Base-by-base conservation (phyloP, 257 asterid species). In the Rhazya stricta region DNA sequence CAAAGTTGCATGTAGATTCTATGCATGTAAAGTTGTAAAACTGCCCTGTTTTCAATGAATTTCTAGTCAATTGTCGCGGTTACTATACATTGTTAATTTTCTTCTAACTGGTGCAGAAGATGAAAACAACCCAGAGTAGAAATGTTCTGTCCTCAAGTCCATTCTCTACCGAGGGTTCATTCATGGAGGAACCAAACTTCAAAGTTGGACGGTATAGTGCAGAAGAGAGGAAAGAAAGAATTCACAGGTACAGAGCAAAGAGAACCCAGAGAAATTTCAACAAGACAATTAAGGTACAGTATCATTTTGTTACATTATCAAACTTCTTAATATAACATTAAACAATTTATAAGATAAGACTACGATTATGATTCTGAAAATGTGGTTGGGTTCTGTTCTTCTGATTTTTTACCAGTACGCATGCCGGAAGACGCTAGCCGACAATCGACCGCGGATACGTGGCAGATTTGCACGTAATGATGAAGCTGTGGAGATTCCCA, bases 351-450 rank as follows among this genome's bases (percentile, higher is more conserved):
- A n/a, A 34, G 41, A 50, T 23, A n/a, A 34, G 39, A 10, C 6
- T 57, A 30, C n/a, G 1, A 56, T 54, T 0, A 18, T 5, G 63
- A 34, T 9, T 10, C 10, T 69, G 61, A 70, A 51, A 66, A 78
- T 69, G 72, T 60, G 65, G 62, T 46, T 67, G 46, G 41, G 23
- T 61, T 45, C 21, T 45, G 13, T 48, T 34, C 51, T 60, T 7
- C 41, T 56, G 36, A 71, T 29, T 13, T 32, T 60, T 70, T 34
- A 10, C 16, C 56, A 91, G 96, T 94, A 91, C 73, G 93, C 96
- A 57, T 94, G 96, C 75, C 90, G 97, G 78, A 94, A 94, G 71
- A 94, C 96, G 10, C 84, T 94, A 62, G 98, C 97, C 43, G 98
- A 91, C 86, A 91, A 81, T 21, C 83, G 98, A 36, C 89, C 91